Base-by-base conservation (phyloP, 176 grass and related monocot genomes). In the Juncus inflexus region DNA sequence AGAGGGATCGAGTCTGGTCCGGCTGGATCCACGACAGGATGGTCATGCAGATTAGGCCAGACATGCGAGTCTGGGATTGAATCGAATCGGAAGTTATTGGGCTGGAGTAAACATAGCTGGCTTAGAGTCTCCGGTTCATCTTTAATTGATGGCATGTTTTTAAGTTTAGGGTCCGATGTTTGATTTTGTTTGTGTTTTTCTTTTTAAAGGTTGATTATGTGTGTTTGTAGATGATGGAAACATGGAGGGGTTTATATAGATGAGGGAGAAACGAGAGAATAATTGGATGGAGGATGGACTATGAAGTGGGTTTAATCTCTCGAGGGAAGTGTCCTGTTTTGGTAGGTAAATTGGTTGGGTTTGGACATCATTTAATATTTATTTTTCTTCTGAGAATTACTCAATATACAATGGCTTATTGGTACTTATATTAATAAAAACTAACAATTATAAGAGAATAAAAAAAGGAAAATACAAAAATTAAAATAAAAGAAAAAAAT, bases 61-160 rank as follows among this genome's bases (percentile, higher is more conserved):
- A 83, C 72, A 77, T 99, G 95, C 50, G 95, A 78, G 62, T 99
- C 95, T 8, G 95, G 95, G 41, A 99, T 88, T 0, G 81, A 78
- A 6, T 63, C 63, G 13, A 83, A 74, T 16, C 67, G 75, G 57
- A 83, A 73, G 56, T 74, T 64, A 63, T 69, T 64, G 3, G 75
- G 43, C 12, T 75, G 75, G 64, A 75, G 64, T 36, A 78, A 74
- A 4, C 39, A 79, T 4, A 62, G 69, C 60, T 82, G 79, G 69
- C 74, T 69, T 64, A 76, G 80, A 81, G 82, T 65, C 56, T 8
- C 52, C 7, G 80, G 79, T 69, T 81, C 82, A 72, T 75, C 76
- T 15, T 76, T 65, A 76, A 77, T 71, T 57, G 83, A 81, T 12
- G 87, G 80, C 58, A 84, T 47, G 1, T 47, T 47, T 47, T 47